Conservation (phyloP, 2,329 filamentous ascomycete genomes). For the Venturiaceae sp. region DNA sequence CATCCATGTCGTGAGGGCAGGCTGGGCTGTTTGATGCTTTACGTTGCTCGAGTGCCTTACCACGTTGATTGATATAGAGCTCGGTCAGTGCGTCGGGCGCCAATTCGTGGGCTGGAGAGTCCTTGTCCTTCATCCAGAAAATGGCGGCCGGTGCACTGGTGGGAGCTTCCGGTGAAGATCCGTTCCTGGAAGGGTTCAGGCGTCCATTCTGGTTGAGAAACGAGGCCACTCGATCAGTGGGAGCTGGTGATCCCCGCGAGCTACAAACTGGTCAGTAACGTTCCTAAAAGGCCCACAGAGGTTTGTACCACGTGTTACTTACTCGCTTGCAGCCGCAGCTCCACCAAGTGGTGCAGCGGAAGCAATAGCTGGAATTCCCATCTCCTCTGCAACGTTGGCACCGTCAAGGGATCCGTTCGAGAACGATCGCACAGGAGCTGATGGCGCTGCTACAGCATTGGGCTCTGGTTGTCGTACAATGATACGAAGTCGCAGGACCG, state of each 20-base stretch:
- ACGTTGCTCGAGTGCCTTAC: constrained; percentile 40
- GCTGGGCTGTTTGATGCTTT: constrained; percentile 28
- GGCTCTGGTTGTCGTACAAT: constrained; percentile 35
- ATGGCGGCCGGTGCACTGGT: constrained; percentile 13
- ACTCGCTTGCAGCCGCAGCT: not conserved
- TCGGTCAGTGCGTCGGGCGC: constrained; percentile 36
- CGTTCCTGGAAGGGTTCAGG: not conserved
- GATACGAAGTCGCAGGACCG: constrained; percentile 42
- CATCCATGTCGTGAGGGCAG: constrained; percentile 50
- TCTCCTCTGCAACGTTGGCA: constrained; percentile 7
- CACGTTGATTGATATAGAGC: constrained; percentile 38
- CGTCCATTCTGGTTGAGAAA: constrained; percentile 8
- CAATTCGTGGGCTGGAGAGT: constrained; percentile 30
- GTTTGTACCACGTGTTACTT: not conserved
- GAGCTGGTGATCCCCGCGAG: not conserved
- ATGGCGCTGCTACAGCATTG: constrained; percentile 17
- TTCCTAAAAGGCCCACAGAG: not conserved
- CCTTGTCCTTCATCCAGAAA: constrained; percentile 42
- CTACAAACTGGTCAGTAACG: not conserved
- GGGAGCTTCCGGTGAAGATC: constrained; percentile 1
- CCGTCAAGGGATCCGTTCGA: constrained; percentile 43
- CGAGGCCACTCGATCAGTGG: not conserved
- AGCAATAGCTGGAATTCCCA: not conserved
- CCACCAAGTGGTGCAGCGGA: not conserved
- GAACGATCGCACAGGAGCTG: constrained; percentile 33